These are phyloP conservation scores for Sicyos baderoa DNA, from an alignment of 306 rosid genomes.

Conservation along the genomic window DNA sequence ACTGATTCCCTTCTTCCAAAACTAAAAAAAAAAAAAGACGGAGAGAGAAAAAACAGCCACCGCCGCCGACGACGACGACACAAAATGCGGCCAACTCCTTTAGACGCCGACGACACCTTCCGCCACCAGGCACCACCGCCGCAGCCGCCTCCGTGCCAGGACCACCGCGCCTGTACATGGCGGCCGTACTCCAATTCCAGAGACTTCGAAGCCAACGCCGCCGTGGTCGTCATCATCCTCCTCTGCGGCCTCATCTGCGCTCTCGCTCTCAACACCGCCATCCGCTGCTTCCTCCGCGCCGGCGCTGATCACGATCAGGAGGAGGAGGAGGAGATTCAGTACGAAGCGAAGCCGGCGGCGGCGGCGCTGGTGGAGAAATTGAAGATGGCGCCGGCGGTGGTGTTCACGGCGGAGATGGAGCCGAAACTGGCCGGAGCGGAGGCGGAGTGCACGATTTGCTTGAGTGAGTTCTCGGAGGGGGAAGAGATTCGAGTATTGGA, in stretches of 20 bases:
- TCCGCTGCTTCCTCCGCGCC: constrained; percentile 40
- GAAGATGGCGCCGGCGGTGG: constrained; percentile 23
- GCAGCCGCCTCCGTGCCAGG: constrained; percentile 12
- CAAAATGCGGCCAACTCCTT: constrained; percentile 16
- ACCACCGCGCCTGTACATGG: constrained; percentile 25
- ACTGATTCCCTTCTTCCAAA: not conserved
- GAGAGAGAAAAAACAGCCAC: not conserved
- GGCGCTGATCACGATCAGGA: not conserved
- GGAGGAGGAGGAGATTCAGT: not conserved
- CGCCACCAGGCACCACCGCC: not conserved
- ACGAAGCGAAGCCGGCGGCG: not conserved
- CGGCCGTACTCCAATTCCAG: constrained; percentile 30
- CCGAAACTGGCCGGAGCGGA: constrained; percentile 29
- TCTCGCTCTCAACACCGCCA: constrained; percentile 34
- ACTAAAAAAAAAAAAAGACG: not conserved
- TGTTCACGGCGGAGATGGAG: constrained; percentile 30
- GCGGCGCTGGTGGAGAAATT: not conserved
- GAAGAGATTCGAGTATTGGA: constrained; percentile 33
- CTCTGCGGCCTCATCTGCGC: constrained; percentile 40
- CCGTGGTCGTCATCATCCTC: constrained; percentile 35
- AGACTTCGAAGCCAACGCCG: constrained; percentile 42
- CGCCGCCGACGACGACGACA: not conserved
- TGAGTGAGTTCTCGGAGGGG: constrained; percentile 41
- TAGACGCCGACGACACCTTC: constrained; percentile 15
- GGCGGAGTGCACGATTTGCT: constrained; percentile 44